These are phyloP conservation scores for Fagus sylvatica DNA, from an alignment of 306 rosid genomes.

Conservation along the genomic window DNA sequence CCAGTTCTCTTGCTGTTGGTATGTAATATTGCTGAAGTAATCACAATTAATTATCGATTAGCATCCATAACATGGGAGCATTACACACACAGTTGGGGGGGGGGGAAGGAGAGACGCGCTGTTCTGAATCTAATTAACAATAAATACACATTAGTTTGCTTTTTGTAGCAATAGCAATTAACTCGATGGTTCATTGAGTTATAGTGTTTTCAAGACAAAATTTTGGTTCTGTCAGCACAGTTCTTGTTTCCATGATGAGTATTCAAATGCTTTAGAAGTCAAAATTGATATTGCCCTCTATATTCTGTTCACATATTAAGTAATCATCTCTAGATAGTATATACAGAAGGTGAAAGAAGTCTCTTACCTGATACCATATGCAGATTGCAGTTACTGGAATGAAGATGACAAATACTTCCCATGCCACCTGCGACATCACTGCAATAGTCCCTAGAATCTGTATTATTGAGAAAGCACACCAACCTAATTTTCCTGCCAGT, in stretches of 20 bases:
- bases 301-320: not conserved
- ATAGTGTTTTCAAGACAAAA: not conserved
- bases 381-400: conserved; percentile 82
- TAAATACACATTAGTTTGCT: not conserved
- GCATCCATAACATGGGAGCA: not conserved
- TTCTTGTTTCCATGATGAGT: not conserved
- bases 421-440: conserved; percentile 95
- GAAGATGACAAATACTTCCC: conserved; percentile 93
- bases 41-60: conserved; percentile 16
- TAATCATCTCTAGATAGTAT: conserved; percentile 1
- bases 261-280: conserved; percentile 1
- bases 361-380: conserved; percentile 91
- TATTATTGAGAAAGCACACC: conserved; percentile 95
- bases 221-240: not conserved
- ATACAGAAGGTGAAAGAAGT: conserved; percentile 14
- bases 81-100: not conserved
- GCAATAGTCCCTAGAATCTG: conserved; percentile 84
- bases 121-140: not conserved
- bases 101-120: not conserved
- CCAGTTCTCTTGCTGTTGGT: conserved; percentile 95
- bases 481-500: conserved; percentile 72
- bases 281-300: not conserved
- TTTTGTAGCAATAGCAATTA: not conserved
- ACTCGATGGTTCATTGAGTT: not conserved
- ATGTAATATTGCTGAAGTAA: conserved; percentile 76